These are phyloP conservation scores for Psilocybe subaeruginosa DNA, from an alignment of 768 basidiomycete species.

Conservation along the genomic window DNA sequence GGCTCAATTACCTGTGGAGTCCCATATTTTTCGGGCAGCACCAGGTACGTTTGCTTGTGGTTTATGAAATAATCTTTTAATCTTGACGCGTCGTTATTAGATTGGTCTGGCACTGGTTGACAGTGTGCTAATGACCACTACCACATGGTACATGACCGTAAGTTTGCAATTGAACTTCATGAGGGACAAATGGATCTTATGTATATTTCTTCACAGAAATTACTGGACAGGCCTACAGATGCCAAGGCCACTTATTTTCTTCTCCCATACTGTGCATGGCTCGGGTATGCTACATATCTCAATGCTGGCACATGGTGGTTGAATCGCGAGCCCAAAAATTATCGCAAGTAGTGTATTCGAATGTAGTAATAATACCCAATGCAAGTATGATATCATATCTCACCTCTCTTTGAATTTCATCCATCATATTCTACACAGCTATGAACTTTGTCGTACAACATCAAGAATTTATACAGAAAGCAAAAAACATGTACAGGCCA, in stretches of 20 bases:
- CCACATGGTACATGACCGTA: conserved; percentile 65
- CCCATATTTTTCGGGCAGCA: conserved; percentile 64
- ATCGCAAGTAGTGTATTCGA: conserved; percentile 8
- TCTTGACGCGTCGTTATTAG: conserved; percentile 30
- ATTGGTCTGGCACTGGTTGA: conserved; percentile 58
- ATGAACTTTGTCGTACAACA: too few species aligned
- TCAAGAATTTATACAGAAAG: too few species aligned
- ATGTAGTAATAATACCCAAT: not conserved
- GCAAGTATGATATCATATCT: not conserved
- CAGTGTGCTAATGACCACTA: conserved; percentile 52
- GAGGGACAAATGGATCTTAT: not conserved
- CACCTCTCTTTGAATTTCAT: too few species aligned
- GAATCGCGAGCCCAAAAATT: conserved; percentile 32
- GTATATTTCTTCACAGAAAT: conserved; percentile 34
- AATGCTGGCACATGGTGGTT: conserved; percentile 68
- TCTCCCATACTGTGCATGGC: conserved; percentile 69
- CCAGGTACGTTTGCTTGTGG: conserved; percentile 31
- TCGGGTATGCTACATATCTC: conserved; percentile 67
- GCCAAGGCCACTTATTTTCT: conserved; percentile 58
- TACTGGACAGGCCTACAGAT: conserved; percentile 49
- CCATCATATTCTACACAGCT: too few species aligned
- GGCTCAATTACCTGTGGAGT: conserved; percentile 62
- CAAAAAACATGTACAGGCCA: too few species aligned
- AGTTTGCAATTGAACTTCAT: not conserved
- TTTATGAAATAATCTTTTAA: not conserved